Evolutionary conservation across 164 flowering plant species (phyloP).

Genomic region (Umbellularia californica): DNA sequence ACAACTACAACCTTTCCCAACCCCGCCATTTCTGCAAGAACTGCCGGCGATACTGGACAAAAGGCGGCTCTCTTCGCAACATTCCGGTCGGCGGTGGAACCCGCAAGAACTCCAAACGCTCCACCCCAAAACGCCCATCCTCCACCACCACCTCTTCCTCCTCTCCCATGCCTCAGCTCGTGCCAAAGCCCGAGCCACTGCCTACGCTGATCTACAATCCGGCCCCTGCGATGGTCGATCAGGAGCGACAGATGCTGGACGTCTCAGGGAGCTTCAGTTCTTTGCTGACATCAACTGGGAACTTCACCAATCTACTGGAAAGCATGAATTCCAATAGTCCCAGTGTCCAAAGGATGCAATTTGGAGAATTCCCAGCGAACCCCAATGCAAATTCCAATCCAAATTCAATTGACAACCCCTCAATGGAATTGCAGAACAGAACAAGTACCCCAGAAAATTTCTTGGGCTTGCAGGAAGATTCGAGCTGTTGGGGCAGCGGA

Average conservation of each 20-base stretch:
- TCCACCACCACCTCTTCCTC: conserved; percentile 12
- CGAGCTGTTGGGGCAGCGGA: too few relatives aligned
- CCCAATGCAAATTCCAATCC: background rate
- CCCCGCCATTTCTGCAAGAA: too few relatives aligned
- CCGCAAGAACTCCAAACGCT: conserved; percentile 31
- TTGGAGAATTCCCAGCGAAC: conserved; percentile 23
- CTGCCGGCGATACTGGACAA: too few relatives aligned
- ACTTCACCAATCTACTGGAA: conserved; percentile 29
- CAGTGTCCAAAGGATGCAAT: conserved; percentile 9
- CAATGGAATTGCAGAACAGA: conserved; percentile 1
- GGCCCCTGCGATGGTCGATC: conserved; percentile 14
- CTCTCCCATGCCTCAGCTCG: background rate
- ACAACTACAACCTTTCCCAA: too few relatives aligned
- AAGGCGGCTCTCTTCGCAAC: conserved; percentile 10
- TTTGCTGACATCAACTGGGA: conserved; percentile 34
- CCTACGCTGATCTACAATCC: background rate
- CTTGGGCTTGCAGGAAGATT: too few relatives aligned
- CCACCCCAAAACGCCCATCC: conserved; percentile 17
- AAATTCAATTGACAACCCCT: background rate
- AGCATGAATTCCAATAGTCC: conserved; percentile 27
- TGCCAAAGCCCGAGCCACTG: conserved; percentile 8
- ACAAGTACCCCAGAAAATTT: conserved; percentile 15
- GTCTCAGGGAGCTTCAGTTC: conserved; percentile 35
- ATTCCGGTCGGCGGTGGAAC: conserved; percentile 79
- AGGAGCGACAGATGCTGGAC: conserved; percentile 32